These are phyloP conservation scores for Saussurea involucrata DNA, from an alignment of 129 eudicot species.

Conservation along the genomic window DNA sequence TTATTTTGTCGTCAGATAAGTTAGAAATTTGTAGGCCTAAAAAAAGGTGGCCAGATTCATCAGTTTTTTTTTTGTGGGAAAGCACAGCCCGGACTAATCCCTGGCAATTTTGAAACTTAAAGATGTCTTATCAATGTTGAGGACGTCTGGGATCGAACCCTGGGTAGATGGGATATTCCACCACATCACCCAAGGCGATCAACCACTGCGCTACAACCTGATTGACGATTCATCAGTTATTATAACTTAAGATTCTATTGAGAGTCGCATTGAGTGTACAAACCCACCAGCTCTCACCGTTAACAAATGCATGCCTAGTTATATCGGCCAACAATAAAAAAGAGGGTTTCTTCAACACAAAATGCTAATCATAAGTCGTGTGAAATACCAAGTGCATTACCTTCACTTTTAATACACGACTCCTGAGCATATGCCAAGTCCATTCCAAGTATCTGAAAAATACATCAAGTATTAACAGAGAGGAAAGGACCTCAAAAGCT, in stretches of 20 bases:
- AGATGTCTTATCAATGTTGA: too few relatives aligned
- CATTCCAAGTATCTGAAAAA: conserved; percentile 79
- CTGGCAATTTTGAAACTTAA: too few relatives aligned
- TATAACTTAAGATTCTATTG: background rate
- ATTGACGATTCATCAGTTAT: too few relatives aligned
- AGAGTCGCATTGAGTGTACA: background rate
- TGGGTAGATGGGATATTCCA: too few relatives aligned
- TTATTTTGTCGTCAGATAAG: background rate
- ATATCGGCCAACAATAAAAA: background rate
- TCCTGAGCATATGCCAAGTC: conserved; percentile 66
- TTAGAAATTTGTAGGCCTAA: background rate
- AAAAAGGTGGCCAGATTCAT: background rate
- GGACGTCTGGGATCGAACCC: too few relatives aligned
- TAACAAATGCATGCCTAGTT: background rate
- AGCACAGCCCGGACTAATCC: too few relatives aligned
- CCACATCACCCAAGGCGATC: too few relatives aligned
- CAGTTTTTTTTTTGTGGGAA: too few relatives aligned
- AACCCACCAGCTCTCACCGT: background rate
- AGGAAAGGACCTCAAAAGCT: background rate
- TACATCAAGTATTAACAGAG: conserved; percentile 20
- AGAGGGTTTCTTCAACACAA: background rate
- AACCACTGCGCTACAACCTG: too few relatives aligned
- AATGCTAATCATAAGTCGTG: background rate
- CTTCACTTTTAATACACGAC: conserved; percentile 39
- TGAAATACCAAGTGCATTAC: conserved; percentile 31